These are phyloP conservation scores for Lichtheimia hyalospora DNA, from an alignment of 371 early-diverging fungal species.

Conservation along the genomic window DNA sequence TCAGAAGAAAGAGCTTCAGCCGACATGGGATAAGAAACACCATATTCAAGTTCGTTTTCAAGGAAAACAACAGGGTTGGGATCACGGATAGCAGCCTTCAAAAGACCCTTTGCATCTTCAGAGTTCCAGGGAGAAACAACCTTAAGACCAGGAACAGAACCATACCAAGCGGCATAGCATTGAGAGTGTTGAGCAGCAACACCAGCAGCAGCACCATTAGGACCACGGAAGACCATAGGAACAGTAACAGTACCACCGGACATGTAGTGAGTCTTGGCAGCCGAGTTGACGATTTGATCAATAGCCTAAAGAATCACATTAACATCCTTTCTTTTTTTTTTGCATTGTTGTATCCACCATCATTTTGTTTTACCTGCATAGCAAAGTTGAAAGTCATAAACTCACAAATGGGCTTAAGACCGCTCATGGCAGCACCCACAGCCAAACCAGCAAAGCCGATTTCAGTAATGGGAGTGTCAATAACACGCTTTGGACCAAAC, in stretches of 20 bases:
- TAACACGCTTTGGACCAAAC: conserved; percentile 95
- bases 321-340: not conserved
- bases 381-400: conserved; percentile 99
- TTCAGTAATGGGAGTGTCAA: conserved; percentile 99
- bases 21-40: conserved; percentile 83
- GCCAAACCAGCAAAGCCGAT: conserved; percentile 99
- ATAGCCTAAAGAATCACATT: conserved; percentile 74
- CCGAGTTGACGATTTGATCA: conserved; percentile 99
- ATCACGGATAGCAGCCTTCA: conserved; percentile 97
- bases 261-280: conserved; percentile 99
- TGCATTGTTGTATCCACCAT: not conserved
- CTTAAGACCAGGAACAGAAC: conserved; percentile 97
- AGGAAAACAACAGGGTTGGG: conserved; percentile 98
- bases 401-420: conserved; percentile 98
- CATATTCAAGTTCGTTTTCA: conserved; percentile 99
- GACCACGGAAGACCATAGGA: conserved; percentile 99
- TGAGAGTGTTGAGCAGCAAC: conserved; percentile 99
- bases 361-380: conserved; percentile 82
- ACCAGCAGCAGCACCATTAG: conserved; percentile 98
- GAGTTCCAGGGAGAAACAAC: conserved; percentile 98
- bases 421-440: conserved; percentile 95
- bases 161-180: conserved; percentile 98
- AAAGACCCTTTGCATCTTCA: conserved; percentile 97
- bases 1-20: conserved; percentile 83
- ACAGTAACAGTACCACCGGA: conserved; percentile 89